These are phyloP conservation scores for Excoecaria cochinchinensis DNA, from an alignment of 345 rosid genomes.

Conservation along the genomic window DNA sequence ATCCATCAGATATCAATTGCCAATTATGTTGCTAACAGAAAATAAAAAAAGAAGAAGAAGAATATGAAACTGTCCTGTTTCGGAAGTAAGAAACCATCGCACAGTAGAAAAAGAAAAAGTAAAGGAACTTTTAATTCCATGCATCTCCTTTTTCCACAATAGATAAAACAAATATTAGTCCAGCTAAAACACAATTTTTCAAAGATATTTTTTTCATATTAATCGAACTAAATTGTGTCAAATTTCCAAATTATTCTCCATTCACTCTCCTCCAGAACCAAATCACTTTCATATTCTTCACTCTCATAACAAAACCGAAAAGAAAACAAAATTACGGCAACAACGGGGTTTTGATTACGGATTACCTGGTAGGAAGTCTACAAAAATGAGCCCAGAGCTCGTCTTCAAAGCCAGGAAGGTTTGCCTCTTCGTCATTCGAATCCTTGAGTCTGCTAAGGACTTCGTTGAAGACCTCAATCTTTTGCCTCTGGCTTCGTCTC, in stretches of 20 bases:
- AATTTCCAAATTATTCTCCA: neutral
- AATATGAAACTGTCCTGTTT: constrained; percentile 9
- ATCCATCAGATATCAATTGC: neutral
- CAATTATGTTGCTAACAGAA: neutral
- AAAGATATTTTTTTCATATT: neutral
- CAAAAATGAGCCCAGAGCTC: constrained; percentile 64
- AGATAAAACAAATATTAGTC: neutral
- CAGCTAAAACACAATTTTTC: neutral
- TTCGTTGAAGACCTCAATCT: constrained; percentile 43
- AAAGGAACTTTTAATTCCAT: neutral
- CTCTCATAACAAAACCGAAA: too few species aligned
- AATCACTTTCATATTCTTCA: neutral
- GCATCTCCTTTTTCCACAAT: neutral
- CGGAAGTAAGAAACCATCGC: neutral
- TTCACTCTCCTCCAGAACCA: neutral
- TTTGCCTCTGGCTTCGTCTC: constrained; percentile 45
- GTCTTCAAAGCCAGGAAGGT: constrained; percentile 48
- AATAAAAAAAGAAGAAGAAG: neutral
- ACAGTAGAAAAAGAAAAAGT: neutral
- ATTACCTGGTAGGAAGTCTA: constrained; percentile 52
- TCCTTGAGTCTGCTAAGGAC: constrained; percentile 50
- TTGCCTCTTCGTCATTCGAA: constrained; percentile 36
- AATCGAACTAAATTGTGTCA: neutral
- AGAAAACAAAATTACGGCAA: neutral
- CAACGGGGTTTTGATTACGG: neutral